Evolutionary conservation across 2,329 filamentous ascomycete genomes (phyloP), one percentile per base, ranked within the genome.

Genomic region (Fusarium ramigenum): DNA sequence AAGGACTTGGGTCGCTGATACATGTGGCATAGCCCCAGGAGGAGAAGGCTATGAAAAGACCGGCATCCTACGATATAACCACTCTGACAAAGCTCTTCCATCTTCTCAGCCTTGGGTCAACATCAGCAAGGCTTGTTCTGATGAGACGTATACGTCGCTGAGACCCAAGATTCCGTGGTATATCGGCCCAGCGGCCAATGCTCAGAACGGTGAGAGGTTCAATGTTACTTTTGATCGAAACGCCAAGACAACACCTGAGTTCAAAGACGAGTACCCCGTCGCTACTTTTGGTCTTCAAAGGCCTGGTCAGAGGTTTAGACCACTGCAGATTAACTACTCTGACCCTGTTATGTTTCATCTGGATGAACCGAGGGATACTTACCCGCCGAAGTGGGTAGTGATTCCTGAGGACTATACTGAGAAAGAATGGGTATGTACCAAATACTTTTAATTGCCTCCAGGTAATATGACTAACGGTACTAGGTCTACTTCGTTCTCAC

Each of bases 91-190:
- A 1, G 50, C 46, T 6, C 19, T 25, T 4, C 75, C 75, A 0
- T 54, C 47, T 0, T 73, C 75, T 4, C 34, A 32, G 0, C 59
- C 70, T 5, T 69, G 66, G 64, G 61, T 60, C 1, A 50, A 52
- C 4, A 74, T 76, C 8, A 68, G 60, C 23, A 65, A 56, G 1
- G 47, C 34, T 0, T 76, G 75, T 8, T 72, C 73, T 0, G 75
- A 77, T 9, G 75, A 77, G 43, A 70, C 68, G 0, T 77, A 77
- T 23, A 58, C 67, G 0, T 66, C 65, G 1, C 63, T 76, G 2
- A 58, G 69, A 2, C 74, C 74, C 0, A 74, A 77, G 21, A 49
- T 77, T 2, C 75, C 73, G 1, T 77, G 75, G 75, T 74, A 65
- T 3, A 62, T 77, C 4, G 73, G 73, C 1, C 70, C 63, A 4